Evolutionary conservation across 2,329 filamentous ascomycete species (phyloP), one percentile per base, ranked within the genome.

Genomic region (Nannizzia gypsea): DNA sequence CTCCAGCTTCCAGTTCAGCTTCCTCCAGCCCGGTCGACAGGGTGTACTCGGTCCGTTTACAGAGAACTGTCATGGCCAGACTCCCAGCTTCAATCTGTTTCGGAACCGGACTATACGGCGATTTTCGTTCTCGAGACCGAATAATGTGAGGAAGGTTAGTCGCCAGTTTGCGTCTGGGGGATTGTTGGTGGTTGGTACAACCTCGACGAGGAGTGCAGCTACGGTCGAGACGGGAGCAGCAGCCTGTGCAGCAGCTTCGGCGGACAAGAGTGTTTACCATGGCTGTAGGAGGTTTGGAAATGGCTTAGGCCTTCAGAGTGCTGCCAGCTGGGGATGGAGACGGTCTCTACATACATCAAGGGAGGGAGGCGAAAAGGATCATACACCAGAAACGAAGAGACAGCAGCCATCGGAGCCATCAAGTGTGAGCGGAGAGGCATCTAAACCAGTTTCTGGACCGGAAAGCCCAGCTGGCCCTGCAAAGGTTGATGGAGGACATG

Each of bases 131-230:
- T 64, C 67, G 56, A 56, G 64, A 4, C 60, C 66, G 9, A 66
- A 59, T 24, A 70, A 66, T 61, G 66, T 69, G 26, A 69, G 71
- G 60, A 74, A 78, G 67, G 71, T 78, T 24, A 77, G 76, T 9
- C 77, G 75, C 61, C 80, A 78, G 66, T 80, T 81, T 66, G 78
- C 80, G 36, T 82, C 81, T 1, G 78, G 81, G 24, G 78, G 81
- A 4, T 72, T 83, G 38, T 71, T 83, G 26, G 76, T 83, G 15
- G 68, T 82, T 56, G 77, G 80, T 17, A 70, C 62, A 4, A 48
- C 69, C 26, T 68, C 71, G 22, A 70, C 64, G 36, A 71, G 68
- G 9, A 61, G 61, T 54, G 24, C 54, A 26, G 60, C 69, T 40
- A 68, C 68, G 17, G 69, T 70, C 24, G 72, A 73, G 63, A 66